Percentiles rank a stretch among this genome's conserved stretches.
phyloP scores from a whole-genome alignment of 2,329 filamentous ascomycete species.

The Juglanconis oblonga region DNA sequence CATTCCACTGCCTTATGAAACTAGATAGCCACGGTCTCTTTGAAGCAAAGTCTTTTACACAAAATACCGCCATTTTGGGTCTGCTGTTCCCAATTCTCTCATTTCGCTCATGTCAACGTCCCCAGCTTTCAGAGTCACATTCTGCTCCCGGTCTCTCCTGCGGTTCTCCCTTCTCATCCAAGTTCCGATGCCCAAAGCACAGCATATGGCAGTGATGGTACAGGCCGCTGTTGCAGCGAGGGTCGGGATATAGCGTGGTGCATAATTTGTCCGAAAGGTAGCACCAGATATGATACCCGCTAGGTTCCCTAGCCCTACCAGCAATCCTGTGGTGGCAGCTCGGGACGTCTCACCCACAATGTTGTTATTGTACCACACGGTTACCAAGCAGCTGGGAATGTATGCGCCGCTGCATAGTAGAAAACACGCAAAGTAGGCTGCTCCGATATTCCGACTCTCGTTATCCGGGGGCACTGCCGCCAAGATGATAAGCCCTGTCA shows the following conservation, averaged over 20 bases:
- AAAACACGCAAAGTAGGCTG: conserved; percentile 50
- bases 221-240: conserved; percentile 38
- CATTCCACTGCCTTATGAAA: no score
- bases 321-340: conserved; percentile 44
- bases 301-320: conserved; percentile 47
- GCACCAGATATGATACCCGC: conserved; percentile 42
- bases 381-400: conserved; percentile 44
- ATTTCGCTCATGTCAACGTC: conserved; percentile 39
- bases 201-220: conserved; percentile 39
- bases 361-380: conserved; percentile 52
- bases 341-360: conserved; percentile 47
- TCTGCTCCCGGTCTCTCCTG: conserved; percentile 35
- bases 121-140: conserved; percentile 30
- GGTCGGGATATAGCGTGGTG: conserved; percentile 46
- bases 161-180: conserved; percentile 46
- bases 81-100: conserved; percentile 32
- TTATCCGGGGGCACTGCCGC: conserved; percentile 37
- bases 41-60: background rate
- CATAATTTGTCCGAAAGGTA: conserved; percentile 45
- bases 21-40: no score
- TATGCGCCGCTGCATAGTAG: conserved; percentile 43
- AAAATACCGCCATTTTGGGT: conserved; percentile 35
- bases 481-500: conserved; percentile 42
- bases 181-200: conserved; percentile 34
- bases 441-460: conserved; percentile 32